A percentile compares a stretch with the other conserved stretches of the same genome.
phyloP scores from a whole-genome alignment of 192 early-diverging fungal species.

The Funneliformis mosseae region DNA sequence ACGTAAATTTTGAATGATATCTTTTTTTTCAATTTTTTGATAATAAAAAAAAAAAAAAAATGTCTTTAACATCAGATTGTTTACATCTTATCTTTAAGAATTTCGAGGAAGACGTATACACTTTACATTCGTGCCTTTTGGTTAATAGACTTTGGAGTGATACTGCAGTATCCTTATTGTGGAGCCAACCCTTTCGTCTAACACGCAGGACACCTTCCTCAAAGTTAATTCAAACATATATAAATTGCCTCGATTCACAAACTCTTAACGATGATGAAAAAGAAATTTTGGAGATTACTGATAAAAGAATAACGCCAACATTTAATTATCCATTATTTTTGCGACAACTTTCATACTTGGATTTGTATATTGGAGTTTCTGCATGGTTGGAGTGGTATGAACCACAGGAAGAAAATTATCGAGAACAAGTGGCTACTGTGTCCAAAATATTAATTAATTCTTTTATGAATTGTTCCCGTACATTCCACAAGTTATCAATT shows the following conservation, averaged over 20 bases:
- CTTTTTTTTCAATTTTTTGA: background rate
- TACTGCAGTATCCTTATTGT: background rate
- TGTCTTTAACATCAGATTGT: conserved; percentile 3
- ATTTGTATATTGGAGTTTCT: background rate
- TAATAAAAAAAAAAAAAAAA: background rate
- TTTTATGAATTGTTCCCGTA: background rate
- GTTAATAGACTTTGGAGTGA: conserved; percentile 21
- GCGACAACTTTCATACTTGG: background rate
- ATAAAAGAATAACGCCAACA: background rate
- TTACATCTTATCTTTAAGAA: background rate
- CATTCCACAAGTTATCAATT: background rate
- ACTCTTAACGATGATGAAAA: background rate
- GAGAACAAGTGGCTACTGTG: background rate
- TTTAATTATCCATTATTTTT: conserved; percentile 1
- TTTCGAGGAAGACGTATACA: background rate
- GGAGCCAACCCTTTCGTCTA: conserved; percentile 14
- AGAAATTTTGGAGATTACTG: background rate
- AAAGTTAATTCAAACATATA: background rate
- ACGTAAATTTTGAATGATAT: too few relatives aligned
- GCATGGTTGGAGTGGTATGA: conserved; percentile 3
- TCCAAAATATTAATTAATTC: background rate
- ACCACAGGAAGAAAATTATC: background rate
- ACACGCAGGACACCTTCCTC: background rate
- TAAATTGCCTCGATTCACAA: background rate
- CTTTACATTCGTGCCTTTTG: background rate